A percentile compares a stretch with the other conserved stretches of the same genome.
These are phyloP conservation scores for Hypoxylon fuscum DNA, from an alignment of 495 filamentous ascomycete genomes.

Conservation along the genomic window DNA sequence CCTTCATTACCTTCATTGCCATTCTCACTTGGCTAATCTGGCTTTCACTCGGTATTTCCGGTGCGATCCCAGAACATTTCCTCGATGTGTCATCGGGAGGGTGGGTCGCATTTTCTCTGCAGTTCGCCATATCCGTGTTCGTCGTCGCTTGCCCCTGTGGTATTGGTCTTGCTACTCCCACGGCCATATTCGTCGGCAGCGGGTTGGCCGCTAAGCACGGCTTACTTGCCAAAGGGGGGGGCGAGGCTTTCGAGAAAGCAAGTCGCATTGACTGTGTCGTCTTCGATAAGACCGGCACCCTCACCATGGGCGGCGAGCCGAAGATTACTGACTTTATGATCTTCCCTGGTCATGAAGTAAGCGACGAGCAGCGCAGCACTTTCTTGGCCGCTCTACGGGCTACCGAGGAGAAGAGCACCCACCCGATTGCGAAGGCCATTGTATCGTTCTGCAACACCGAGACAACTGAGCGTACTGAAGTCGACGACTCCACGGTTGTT, in stretches of 20 bases:
- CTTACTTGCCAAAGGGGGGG: slow-evolving; percentile 93
- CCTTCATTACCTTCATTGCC: slow-evolving; percentile 81
- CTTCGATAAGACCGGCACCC: slow-evolving; percentile 95
- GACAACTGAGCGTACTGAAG: slow-evolving; percentile 42
- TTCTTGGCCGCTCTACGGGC: slow-evolving; percentile 64
- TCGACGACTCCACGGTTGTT: slow-evolving; percentile 60
- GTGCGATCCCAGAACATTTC: slow-evolving; percentile 71
- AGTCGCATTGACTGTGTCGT: slow-evolving; percentile 86
- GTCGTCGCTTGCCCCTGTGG: slow-evolving; percentile 96
- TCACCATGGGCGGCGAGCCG: slow-evolving; percentile 85
- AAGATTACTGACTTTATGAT: slow-evolving; percentile 77
- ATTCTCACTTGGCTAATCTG: slow-evolving; percentile 85
- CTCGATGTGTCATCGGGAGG: slow-evolving; percentile 73
- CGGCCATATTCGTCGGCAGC: slow-evolving; percentile 90
- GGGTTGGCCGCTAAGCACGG: slow-evolving; percentile 88
- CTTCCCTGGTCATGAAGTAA: slow-evolving; percentile 52
- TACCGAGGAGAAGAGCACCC: slow-evolving; percentile 84
- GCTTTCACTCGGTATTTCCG: slow-evolving; percentile 78
- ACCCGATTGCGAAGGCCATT: slow-evolving; percentile 89
- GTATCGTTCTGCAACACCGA: slow-evolving; percentile 68
- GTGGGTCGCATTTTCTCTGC: slow-evolving; percentile 87
- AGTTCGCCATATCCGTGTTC: slow-evolving; percentile 95
- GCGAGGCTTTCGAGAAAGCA: slow-evolving; percentile 94
- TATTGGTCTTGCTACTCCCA: slow-evolving; percentile 89
- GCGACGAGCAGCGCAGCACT: slow-evolving; percentile 15